A percentile compares a stretch with the other conserved stretches of the same genome.
Conservation (phyloP, 257 asterid genomes). For the Ophiorrhiza pumila region DNA sequence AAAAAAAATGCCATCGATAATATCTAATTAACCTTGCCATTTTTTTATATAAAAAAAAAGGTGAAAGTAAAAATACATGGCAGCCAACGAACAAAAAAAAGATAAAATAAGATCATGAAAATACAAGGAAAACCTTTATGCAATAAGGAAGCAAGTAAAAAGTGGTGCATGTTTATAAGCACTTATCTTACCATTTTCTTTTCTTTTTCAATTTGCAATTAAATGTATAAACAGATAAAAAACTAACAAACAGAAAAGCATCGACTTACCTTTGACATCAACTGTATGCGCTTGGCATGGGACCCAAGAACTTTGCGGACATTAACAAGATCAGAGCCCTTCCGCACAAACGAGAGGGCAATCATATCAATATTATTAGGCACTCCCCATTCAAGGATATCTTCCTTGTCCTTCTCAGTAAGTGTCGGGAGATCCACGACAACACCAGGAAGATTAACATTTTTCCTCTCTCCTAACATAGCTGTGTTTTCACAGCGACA, state of each 20-base stretch:
- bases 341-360: constrained; percentile 84
- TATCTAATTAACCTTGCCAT: too few species aligned
- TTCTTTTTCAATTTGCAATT: background rate
- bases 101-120: background rate
- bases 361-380: constrained; percentile 85
- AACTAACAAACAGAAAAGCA: background rate
- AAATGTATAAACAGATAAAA: background rate
- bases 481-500: constrained; percentile 83
- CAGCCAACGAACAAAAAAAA: background rate
- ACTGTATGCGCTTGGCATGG: constrained; percentile 63
- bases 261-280: constrained; percentile 70
- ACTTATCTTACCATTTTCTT: background rate
- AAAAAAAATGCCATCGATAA: background rate
- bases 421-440: constrained; percentile 89
- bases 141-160: background rate
- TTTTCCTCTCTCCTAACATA: constrained; percentile 76
- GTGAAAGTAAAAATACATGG: background rate
- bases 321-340: constrained; percentile 83
- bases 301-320: constrained; percentile 77
- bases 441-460: constrained; percentile 79
- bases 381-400: constrained; percentile 79
- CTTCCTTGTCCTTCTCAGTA: constrained; percentile 83
- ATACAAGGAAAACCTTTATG: background rate
- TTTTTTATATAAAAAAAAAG: too few species aligned
- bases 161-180: background rate